A percentile compares a stretch with the other conserved stretches of the same genome.
These are phyloP conservation scores for Pleodorina starrii DNA, from an alignment of 139 green algal species.

Conservation along the genomic window DNA sequence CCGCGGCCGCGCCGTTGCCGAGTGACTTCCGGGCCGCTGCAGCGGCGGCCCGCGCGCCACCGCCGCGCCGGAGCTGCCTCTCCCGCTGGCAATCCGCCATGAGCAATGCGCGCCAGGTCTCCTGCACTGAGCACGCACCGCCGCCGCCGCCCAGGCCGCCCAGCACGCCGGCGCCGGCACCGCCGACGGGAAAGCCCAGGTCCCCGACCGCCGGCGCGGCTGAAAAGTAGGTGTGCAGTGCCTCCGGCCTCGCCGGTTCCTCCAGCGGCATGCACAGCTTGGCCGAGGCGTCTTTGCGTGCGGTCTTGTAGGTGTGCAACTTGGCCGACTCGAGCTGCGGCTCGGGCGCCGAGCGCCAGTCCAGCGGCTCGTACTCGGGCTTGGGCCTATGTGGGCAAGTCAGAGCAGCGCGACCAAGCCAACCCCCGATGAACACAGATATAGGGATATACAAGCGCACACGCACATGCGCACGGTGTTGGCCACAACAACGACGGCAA, in stretches of 20 bases:
- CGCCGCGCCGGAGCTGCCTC: not conserved
- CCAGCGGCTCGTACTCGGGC: not conserved
- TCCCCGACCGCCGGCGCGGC: not conserved
- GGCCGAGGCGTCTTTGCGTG: not conserved
- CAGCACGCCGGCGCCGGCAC: not conserved
- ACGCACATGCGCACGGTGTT: too few relatives aligned
- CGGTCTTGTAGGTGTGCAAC: constrained; percentile 18
- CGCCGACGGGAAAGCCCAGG: not conserved
- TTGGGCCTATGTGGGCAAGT: not conserved
- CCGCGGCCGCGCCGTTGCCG: not conserved
- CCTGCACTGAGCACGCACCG: not conserved
- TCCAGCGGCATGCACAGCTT: constrained; percentile 13
- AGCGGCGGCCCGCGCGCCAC: not conserved
- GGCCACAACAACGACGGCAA: too few relatives aligned
- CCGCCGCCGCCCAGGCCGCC: not conserved
- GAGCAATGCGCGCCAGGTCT: not conserved
- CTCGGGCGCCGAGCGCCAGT: not conserved
- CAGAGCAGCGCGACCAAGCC: too few relatives aligned
- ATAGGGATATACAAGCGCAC: too few relatives aligned
- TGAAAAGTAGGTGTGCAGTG: constrained; percentile 11
- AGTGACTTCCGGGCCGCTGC: not conserved
- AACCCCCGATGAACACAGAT: too few relatives aligned
- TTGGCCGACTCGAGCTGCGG: not conserved
- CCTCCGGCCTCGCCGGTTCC: not conserved
- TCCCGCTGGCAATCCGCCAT: not conserved